phyloP scores from a whole-genome alignment of 176 grass and related monocot genomes.

The Carex scoparia region DNA sequence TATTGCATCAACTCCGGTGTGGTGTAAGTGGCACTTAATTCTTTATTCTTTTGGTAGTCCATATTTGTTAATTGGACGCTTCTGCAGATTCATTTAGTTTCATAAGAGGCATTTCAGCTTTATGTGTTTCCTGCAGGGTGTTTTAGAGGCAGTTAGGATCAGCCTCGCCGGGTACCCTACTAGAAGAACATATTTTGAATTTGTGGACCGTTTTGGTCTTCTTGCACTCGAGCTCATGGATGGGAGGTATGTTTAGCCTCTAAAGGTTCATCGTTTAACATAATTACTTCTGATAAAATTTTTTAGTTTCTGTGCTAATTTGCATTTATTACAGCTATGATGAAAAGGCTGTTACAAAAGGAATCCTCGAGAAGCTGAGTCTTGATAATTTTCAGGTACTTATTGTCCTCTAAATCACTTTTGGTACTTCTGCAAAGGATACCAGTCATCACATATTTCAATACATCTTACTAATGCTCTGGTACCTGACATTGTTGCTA shows the following conservation, averaged over 20 bases:
- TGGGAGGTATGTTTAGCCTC: constrained; percentile 49
- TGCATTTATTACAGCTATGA: constrained; percentile 54
- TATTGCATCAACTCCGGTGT: constrained; percentile 93
- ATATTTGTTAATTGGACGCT: constrained; percentile 20
- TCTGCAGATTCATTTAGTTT: constrained; percentile 9
- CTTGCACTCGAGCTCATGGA: constrained; percentile 63
- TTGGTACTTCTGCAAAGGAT: neutral
- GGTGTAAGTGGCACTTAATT: constrained; percentile 56
- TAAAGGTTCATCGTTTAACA: constrained; percentile 22
- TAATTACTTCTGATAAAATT: constrained; percentile 24
- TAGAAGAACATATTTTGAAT: constrained; percentile 91
- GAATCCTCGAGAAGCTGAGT: constrained; percentile 74
- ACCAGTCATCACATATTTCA: neutral
- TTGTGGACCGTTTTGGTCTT: constrained; percentile 93
- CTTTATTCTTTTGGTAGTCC: neutral
- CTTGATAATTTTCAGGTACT: constrained; percentile 93
- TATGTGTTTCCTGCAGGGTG: constrained; percentile 56
- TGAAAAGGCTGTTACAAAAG: constrained; percentile 59
- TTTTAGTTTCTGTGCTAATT: neutral
- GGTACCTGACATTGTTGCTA: neutral
- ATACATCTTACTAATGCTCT: neutral
- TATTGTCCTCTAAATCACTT: neutral
- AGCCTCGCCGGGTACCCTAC: constrained; percentile 99
- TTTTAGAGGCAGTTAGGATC: constrained; percentile 96
- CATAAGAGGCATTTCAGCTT: constrained; percentile 6